Conservation (phyloP, 2,329 filamentous ascomycete species). For the Penicillium sp. region DNA sequence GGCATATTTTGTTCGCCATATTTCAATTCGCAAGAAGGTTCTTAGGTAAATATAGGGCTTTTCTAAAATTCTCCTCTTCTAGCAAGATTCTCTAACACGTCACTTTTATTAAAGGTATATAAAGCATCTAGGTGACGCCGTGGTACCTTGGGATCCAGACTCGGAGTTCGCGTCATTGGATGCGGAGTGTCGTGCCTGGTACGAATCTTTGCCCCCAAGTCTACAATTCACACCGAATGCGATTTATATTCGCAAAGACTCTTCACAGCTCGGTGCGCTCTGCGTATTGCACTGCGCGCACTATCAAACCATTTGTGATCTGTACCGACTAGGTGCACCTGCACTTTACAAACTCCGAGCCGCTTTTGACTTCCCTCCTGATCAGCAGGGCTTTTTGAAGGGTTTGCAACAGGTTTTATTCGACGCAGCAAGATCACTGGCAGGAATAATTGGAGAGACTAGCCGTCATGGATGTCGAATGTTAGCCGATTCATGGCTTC, state of each 20-base stretch:
- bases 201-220: slow-evolving; percentile 25
- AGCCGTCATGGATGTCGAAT: slow-evolving; percentile 49
- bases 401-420: slow-evolving; percentile 28
- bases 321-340: slow-evolving; percentile 25
- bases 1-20: slow-evolving; percentile 27
- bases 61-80: too few relatives aligned
- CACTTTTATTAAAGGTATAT: slow-evolving; percentile 17
- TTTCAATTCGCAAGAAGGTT: slow-evolving; percentile 25
- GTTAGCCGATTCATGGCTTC: slow-evolving; percentile 51
- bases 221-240: slow-evolving; percentile 24
- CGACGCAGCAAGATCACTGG: slow-evolving; percentile 29
- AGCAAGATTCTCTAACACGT: not conserved
- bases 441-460: slow-evolving; percentile 37
- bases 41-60: slow-evolving; percentile 18
- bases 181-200: slow-evolving; percentile 25
- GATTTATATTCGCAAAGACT: slow-evolving; percentile 27
- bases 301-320: slow-evolving; percentile 26
- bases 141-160: slow-evolving; percentile 23
- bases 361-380: slow-evolving; percentile 27
- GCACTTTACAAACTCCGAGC: slow-evolving; percentile 28
- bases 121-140: slow-evolving; percentile 27
- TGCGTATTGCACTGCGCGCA: slow-evolving; percentile 26
- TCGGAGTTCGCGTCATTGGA: slow-evolving; percentile 25
- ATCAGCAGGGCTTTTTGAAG: slow-evolving; percentile 22
- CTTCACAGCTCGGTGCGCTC: slow-evolving; percentile 24